Conservation (phyloP, 2,329 filamentous ascomycete genomes). For the Fusarium sp. region DNA sequence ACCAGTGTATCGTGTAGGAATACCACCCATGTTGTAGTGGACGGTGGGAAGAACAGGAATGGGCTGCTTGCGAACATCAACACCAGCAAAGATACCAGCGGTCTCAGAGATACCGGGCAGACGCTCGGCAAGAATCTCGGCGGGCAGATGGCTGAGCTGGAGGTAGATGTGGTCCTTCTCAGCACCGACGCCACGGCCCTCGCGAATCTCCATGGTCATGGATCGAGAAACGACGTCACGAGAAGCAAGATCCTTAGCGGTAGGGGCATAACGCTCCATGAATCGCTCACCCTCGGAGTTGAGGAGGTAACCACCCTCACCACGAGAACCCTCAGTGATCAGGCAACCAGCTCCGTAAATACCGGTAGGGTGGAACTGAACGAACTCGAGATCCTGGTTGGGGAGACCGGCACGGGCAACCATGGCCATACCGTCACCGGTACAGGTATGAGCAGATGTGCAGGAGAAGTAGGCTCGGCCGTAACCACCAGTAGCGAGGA, state of each 20-base stretch:
- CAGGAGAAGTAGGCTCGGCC: slow-evolving; percentile 98
- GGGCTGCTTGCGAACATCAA: slow-evolving; percentile 96
- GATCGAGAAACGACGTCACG: slow-evolving; percentile 97
- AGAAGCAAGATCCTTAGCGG: slow-evolving; percentile 95
- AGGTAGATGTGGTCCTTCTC: slow-evolving; percentile 99
- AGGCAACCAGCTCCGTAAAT: slow-evolving; percentile 98
- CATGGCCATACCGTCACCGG: slow-evolving; percentile 99
- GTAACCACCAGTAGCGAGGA: slow-evolving; percentile 96
- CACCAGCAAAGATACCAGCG: slow-evolving; percentile 95
- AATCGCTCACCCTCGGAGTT: slow-evolving; percentile 99
- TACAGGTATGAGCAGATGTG: slow-evolving; percentile 98
- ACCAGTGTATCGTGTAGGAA: slow-evolving; percentile 96
- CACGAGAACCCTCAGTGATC: slow-evolving; percentile 97
- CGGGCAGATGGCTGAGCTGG: slow-evolving; percentile 93
- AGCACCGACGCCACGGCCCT: slow-evolving; percentile 94
- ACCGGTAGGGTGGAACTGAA: slow-evolving; percentile 99
- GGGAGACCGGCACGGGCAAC: slow-evolving; percentile 96
- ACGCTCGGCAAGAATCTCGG: slow-evolving; percentile 94
- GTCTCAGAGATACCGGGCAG: slow-evolving; percentile 99
- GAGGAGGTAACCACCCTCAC: slow-evolving; percentile 96
- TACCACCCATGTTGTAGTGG: slow-evolving; percentile 99
- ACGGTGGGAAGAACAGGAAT: slow-evolving; percentile 97
- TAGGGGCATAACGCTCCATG: slow-evolving; percentile 98
- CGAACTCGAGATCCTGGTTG: slow-evolving; percentile 99
- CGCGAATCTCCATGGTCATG: slow-evolving; percentile 98